phyloP scores from a whole-genome alignment of 306 rosid genomes.

The Acmispon strigosus region DNA sequence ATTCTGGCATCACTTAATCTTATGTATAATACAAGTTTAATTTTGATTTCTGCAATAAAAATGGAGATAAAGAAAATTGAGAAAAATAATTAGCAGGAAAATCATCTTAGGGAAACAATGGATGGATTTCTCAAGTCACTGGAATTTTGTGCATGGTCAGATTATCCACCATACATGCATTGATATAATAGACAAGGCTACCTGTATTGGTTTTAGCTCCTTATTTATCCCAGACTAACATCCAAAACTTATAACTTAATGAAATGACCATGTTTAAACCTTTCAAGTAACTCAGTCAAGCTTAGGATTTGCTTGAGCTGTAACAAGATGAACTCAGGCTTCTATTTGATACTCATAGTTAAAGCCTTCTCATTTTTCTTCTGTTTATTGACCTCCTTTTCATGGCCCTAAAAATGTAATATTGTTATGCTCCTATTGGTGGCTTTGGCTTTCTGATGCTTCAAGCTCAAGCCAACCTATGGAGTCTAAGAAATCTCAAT shows the following conservation, averaged over 20 bases:
- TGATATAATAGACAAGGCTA: neutral
- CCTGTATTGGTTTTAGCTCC: neutral
- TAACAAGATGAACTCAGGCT: neutral
- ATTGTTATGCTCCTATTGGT: neutral
- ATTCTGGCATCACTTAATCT: neutral
- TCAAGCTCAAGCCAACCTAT: neutral
- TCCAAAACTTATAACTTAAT: neutral
- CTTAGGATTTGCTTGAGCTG: neutral
- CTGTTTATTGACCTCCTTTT: neutral
- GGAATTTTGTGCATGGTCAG: constrained; percentile 4
- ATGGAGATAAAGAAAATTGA: neutral
- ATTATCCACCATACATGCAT: neutral
- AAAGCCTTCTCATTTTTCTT: neutral
- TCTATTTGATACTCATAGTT: neutral
- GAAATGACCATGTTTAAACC: neutral
- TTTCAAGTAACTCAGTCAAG: neutral
- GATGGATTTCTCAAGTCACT: neutral
- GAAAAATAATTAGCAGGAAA: neutral
- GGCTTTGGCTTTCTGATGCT: neutral
- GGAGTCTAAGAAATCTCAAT: neutral
- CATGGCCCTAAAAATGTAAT: neutral
- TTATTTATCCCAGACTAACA: neutral
- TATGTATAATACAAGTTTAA: neutral
- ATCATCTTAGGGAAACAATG: neutral
- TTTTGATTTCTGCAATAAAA: constrained; percentile 7